Evolutionary conservation across 495 filamentous ascomycete genomes (phyloP), one percentile per base, ranked within the genome.

Genomic region (Penicilliopsis zonata): DNA sequence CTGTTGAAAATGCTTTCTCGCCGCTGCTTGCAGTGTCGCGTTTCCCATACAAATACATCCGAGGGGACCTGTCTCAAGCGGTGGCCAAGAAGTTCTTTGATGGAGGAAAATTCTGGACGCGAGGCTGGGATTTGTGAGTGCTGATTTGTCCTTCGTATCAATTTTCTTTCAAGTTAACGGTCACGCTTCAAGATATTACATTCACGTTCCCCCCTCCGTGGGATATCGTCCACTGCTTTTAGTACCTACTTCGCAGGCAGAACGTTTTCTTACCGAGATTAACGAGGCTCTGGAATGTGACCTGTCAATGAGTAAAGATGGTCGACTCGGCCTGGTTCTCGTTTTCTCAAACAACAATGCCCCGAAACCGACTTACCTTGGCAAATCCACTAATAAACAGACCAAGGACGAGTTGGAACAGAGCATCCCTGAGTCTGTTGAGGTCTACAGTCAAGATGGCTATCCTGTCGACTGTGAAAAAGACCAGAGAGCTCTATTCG

Each of bases 101-200:
- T 26, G 52, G 42, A 0, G 55, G 62, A 7, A 69, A 74, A 18
- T 65, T 80, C 39, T 73, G 75, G 40, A 41, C 66, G 2, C 62
- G 71, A 2, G 36, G 53, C 22, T 93, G 83, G 85, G 77, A 85
- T 36, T 40, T 90, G 83, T 92, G 60, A 70, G 78, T 72, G 4
- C 12, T 17, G 13, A 21, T 12, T 12, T 10, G 10, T 10, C 21
- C 6, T 23, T 6, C 21, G 6, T 23, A 10, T 23, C n/a, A 24
- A 15, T 5, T 15, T 23, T 27, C 1, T 26, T 23, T 4, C 17
- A 14, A 1, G 19, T 16, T 30, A 20, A 23, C 24, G 16, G 21
- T 10, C 10, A 23, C 18, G n/a, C 31, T 29, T 16, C 16, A 36
- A 87, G 83, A 24, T 86, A 80, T 55, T 85, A 79, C 43, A 50